Percentiles rank a stretch among this genome's conserved stretches.
Evolutionary conservation across 1,284 basidiomycete species (phyloP).

Genomic region (Ceratorhiza oryzae-sativae): DNA sequence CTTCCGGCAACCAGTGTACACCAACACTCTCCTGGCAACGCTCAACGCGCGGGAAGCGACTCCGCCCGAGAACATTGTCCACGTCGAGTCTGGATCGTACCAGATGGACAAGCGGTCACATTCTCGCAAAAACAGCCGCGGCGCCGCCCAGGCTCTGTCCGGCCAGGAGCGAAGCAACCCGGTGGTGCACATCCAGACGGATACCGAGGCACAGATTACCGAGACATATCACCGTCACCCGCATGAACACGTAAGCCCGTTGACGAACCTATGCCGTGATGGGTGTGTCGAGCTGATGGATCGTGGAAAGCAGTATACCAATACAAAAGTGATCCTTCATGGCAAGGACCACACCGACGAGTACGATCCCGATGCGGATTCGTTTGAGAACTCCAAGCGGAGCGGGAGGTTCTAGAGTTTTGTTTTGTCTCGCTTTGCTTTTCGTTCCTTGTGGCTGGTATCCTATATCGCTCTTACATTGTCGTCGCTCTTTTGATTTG

Average conservation of each 20-base stretch:
- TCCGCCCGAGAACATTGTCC: conserved; percentile 14
- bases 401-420: not conserved
- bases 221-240: not conserved
- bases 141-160: not conserved
- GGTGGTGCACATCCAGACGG: conserved; percentile 16
- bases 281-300: no score
- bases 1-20: not conserved
- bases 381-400: conserved; percentile 7
- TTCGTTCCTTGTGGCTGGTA: not conserved
- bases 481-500: not conserved
- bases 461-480: not conserved
- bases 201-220: conserved; percentile 1
- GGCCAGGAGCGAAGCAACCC: conserved; percentile 12
- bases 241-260: not conserved
- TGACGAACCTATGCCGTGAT: not conserved
- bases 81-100: conserved; percentile 12
- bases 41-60: conserved; percentile 17
- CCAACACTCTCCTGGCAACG: conserved; percentile 23
- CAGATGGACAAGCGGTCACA: conserved; percentile 9
- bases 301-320: not conserved
- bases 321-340: not conserved
- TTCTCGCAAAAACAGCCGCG: not conserved
- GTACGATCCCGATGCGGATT: conserved; percentile 7
- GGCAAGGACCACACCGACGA: not conserved
- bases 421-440: not conserved